Conservation (phyloP, 164 flowering plant species). For the Liquidambar formosana region DNA sequence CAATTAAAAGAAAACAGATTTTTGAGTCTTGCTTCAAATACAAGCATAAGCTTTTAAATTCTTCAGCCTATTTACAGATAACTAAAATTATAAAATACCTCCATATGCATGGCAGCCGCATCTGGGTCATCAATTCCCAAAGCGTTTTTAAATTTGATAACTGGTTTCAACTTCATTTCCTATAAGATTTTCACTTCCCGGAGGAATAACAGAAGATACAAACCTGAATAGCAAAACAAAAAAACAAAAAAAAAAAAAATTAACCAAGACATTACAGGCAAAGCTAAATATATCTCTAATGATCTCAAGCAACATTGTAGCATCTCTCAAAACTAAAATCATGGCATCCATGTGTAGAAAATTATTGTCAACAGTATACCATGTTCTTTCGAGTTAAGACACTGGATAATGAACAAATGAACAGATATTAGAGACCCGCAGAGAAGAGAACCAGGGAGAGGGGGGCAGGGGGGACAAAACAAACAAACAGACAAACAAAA, state of each 20-base stretch:
- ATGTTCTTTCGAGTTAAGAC: background rate
- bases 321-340: background rate
- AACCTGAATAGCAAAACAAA: conserved; percentile 42
- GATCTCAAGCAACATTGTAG: background rate
- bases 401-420: background rate
- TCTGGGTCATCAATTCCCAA: conserved; percentile 98
- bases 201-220: conserved; percentile 84
- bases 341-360: background rate
- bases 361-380: background rate
- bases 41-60: conserved; percentile 1
- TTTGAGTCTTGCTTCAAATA: background rate
- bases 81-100: conserved; percentile 49
- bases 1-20: background rate
- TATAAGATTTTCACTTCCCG: conserved; percentile 69
- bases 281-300: background rate
- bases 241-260: background rate
- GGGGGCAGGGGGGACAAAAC: no score
- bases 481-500: no score
- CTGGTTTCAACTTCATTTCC: conserved; percentile 90
- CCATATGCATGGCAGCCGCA: conserved; percentile 96
- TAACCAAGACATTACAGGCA: background rate
- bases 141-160: conserved; percentile 70
- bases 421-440: no score
- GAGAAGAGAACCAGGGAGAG: no score
- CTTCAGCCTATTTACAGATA: background rate